These are phyloP conservation scores for Candida smagusa DNA, from an alignment of 1,139 yeast genomes.

Conservation along the genomic window DNA sequence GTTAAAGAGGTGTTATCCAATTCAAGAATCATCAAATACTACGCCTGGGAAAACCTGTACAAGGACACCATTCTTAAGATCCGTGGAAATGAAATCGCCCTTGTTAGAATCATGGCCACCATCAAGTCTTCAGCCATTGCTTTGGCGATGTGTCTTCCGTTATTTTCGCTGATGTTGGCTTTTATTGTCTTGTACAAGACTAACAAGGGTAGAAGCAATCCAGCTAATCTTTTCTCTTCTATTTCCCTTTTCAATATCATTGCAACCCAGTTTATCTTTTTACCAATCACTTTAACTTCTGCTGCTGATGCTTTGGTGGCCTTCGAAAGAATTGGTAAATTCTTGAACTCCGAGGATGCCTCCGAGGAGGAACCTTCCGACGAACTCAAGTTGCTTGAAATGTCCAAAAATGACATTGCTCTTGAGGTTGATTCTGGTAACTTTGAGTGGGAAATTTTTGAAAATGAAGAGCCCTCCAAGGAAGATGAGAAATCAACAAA, in stretches of 20 bases:
- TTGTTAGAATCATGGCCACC: conserved; percentile 47
- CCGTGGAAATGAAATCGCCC: conserved; percentile 48
- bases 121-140: conserved; percentile 60
- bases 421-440: conserved; percentile 23
- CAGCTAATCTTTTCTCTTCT: conserved; percentile 73
- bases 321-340: conserved; percentile 51
- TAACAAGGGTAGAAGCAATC: conserved; percentile 36
- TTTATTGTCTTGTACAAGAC: conserved; percentile 66
- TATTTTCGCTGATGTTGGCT: conserved; percentile 66
- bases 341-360: conserved; percentile 27
- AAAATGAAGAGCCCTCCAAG: conserved; percentile 12
- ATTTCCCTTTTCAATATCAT: conserved; percentile 65
- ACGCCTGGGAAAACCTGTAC: conserved; percentile 66
- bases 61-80: conserved; percentile 40
- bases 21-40: conserved; percentile 66
- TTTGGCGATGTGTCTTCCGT: conserved; percentile 56
- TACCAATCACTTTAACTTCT: conserved; percentile 63
- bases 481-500: conserved; percentile 12
- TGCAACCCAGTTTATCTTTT: conserved; percentile 47
- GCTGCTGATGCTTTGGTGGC: conserved; percentile 65
- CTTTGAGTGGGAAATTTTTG: conserved; percentile 66
- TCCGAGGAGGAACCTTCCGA: conserved; percentile 18
- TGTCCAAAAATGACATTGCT: conserved; percentile 14
- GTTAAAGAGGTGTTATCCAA: conserved; percentile 64
- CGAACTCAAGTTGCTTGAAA: conserved; percentile 9